Conservation (phyloP, 2,329 filamentous ascomycete genomes). For the Biscogniauxia marginata region DNA sequence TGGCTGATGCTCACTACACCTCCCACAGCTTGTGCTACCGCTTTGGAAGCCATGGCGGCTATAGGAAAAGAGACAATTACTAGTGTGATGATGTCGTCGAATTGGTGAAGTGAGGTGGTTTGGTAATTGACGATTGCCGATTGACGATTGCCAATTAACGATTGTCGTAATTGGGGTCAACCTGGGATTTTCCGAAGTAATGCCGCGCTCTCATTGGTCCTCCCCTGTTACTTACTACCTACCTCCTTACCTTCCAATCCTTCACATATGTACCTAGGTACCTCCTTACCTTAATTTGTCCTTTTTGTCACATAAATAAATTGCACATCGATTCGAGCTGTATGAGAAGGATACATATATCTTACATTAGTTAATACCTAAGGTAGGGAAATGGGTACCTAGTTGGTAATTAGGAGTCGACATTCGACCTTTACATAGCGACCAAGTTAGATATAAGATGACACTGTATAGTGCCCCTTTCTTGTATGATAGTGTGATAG, state of each 20-base stretch:
- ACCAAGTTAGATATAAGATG: too few species aligned
- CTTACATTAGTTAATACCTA: too few species aligned
- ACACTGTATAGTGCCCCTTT: slow-evolving; percentile 4
- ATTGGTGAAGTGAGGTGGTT: slow-evolving; percentile 22
- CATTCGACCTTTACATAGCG: too few species aligned
- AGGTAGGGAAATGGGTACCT: too few species aligned
- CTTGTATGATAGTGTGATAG: slow-evolving; percentile 14
- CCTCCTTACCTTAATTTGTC: too few species aligned
- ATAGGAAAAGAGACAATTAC: slow-evolving; percentile 18
- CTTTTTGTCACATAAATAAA: too few species aligned
- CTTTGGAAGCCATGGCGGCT: slow-evolving; percentile 61
- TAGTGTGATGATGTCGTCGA: slow-evolving; percentile 18
- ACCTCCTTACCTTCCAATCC: background rate
- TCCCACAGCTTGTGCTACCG: slow-evolving; percentile 53
- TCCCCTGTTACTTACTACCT: background rate
- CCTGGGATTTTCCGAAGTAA: slow-evolving; percentile 16
- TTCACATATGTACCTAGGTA: background rate
- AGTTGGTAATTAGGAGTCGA: too few species aligned
- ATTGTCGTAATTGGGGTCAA: slow-evolving; percentile 6
- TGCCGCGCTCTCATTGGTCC: slow-evolving; percentile 21
- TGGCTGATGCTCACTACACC: slow-evolving; percentile 57
- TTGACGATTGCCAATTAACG: too few species aligned
- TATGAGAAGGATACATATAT: too few species aligned
- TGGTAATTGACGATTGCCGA: too few species aligned
- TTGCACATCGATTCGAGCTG: too few species aligned